Evolutionary conservation across 495 filamentous ascomycete genomes (phyloP).

Genomic region (Stereocaulon alpinum): DNA sequence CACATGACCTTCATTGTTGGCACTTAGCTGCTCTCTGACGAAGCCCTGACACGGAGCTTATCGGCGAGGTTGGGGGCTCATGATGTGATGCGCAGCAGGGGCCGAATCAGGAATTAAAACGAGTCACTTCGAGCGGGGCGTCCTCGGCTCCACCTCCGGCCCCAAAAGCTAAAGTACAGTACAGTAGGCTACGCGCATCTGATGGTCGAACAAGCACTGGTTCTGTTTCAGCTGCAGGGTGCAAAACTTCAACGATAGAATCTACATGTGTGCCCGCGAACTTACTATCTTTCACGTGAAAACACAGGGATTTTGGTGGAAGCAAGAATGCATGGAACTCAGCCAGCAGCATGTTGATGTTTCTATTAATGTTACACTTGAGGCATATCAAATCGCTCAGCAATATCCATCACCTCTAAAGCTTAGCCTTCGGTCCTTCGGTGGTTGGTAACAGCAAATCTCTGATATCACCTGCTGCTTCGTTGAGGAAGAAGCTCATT

Average conservation of each 20-base stretch:
- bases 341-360: neutral
- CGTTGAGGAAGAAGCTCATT: slow-evolving; percentile 91
- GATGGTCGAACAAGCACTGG: neutral
- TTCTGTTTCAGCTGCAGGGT: neutral
- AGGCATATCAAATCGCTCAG: neutral
- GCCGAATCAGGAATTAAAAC: slow-evolving; percentile 10
- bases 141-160: neutral
- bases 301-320: no score
- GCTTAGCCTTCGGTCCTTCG: slow-evolving; percentile 78
- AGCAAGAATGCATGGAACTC: no score
- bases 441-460: slow-evolving; percentile 79
- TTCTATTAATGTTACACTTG: neutral
- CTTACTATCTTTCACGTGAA: neutral
- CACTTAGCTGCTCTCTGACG: slow-evolving; percentile 1
- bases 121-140: neutral
- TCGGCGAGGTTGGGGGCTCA: neutral
- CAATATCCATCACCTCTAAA: slow-evolving; percentile 35
- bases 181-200: no score
- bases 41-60: slow-evolving; percentile 7
- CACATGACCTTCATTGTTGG: slow-evolving; percentile 3
- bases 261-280: neutral
- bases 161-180: neutral
- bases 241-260: neutral
- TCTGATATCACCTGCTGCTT: slow-evolving; percentile 82
- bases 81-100: slow-evolving; percentile 1